phyloP scores from a whole-genome alignment of 768 basidiomycete species.

The Nidularia pulvinata region DNA sequence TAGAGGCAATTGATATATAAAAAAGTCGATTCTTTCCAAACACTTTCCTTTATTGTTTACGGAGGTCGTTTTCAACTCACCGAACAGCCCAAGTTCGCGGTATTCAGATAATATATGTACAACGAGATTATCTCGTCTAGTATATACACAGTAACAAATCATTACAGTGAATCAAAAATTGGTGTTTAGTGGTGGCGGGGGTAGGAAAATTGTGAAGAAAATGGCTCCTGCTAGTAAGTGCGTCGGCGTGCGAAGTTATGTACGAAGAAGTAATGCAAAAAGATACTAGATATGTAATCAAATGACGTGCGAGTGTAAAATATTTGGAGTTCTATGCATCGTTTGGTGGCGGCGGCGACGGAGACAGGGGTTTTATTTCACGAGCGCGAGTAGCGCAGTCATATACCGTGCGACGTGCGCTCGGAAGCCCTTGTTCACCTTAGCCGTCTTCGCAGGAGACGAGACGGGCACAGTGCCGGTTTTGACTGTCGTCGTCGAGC shows the following conservation, averaged over 20 bases:
- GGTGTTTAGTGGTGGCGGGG: background rate
- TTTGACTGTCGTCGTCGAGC: slow-evolving; percentile 15
- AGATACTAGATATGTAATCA: background rate
- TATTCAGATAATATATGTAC: background rate
- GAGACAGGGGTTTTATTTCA: slow-evolving; percentile 12
- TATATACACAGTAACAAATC: background rate
- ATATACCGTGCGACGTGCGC: slow-evolving; percentile 19
- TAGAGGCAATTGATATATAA: no score
- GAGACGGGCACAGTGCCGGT: slow-evolving; percentile 4
- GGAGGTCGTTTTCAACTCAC: no score
- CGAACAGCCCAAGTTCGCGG: no score
- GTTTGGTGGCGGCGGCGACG: background rate
- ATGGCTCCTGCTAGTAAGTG: background rate
- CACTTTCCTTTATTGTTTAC: no score
- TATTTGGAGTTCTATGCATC: background rate
- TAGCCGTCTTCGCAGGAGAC: background rate
- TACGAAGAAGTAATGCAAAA: background rate
- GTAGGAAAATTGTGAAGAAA: background rate
- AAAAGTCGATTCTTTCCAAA: no score
- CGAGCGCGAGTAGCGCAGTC: slow-evolving; percentile 15
- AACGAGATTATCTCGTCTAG: background rate
- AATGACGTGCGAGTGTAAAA: background rate
- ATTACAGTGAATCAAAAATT: background rate
- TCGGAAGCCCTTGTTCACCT: slow-evolving; percentile 10
- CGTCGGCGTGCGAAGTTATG: background rate